Evolutionary conservation across 106 monocot species (phyloP), one percentile per base, ranked within the genome.

Genomic region (Ottelia alismoides): DNA sequence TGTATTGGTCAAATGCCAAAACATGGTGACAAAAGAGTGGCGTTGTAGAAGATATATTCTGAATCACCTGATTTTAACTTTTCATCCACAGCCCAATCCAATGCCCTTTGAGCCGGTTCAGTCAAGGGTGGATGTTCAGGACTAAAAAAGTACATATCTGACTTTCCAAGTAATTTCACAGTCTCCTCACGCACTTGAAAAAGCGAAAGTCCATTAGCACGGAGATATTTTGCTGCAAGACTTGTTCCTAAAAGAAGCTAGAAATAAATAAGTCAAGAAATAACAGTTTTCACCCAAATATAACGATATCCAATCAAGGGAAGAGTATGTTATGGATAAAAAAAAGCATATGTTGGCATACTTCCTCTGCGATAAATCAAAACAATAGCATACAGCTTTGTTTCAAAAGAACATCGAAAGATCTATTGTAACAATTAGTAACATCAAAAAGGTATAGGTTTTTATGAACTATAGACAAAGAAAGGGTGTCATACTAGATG

Each of bases 1-100:
- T 43, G 10, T 43, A 43, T 64, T 58, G 6, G 16, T 43, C 6
- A 43, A 16, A 7, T 43, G 10, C 40, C 6, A 43, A 43, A 43
- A 16, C 40, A 43, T 7, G 16, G 40, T 43, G 16, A 43, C 40
- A 43, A 16, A 43, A 43, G 40, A 43, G 40, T 43, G 40, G 40
- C 40, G 16, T 43, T 20, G 2, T 20, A 22, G 2, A 22, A 57
- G 16, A 17, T 25, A 43, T n/a, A n/a, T n/a, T n/a, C n/a, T n/a
- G n/a, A n/a, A n/a, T n/a, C n/a, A 96, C 96, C 96, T 66, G 89
- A 85, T 58, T 82, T 84, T 10, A 77, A 46, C 63, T 98, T 98
- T 69, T 85, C 78, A 53, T 81, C 72, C 26, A 89, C 62, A 68
- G 89, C 85, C 81, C 81, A 89, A 73, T 98, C 96, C 2, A 98